Evolutionary conservation across 164 flowering plant genomes (phyloP).

Genomic region (Echeveria elegans): DNA sequence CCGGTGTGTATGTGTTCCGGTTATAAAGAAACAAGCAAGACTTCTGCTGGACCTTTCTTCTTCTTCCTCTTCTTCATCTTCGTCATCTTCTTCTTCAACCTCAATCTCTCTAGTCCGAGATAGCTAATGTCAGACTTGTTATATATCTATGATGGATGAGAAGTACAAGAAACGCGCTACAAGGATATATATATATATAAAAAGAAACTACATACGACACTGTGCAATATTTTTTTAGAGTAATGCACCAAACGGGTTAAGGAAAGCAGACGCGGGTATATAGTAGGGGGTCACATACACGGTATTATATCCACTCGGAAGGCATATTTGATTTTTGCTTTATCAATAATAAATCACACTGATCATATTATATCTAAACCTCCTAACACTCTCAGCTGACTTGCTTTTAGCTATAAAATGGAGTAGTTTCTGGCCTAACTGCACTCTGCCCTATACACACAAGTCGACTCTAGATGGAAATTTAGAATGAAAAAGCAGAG

Average conservation of each 20-base stretch:
- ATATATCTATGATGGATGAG: not conserved
- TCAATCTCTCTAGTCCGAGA: not conserved
- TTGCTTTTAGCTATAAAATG: not conserved
- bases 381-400: not conserved
- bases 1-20: too few species aligned
- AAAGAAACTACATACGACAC: not conserved
- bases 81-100: not conserved
- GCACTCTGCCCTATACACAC: not conserved
- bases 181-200: not conserved
- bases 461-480: not conserved
- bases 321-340: not conserved
- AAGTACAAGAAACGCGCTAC: not conserved
- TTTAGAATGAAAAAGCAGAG: not conserved
- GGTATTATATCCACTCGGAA: not conserved
- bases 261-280: not conserved
- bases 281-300: not conserved
- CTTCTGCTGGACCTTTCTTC: not conserved
- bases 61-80: not conserved
- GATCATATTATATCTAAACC: not conserved
- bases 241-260: not conserved
- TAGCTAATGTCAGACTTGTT: not conserved
- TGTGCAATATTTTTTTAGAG: not conserved
- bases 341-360: slow-evolving; percentile 4
- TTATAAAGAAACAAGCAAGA: not conserved
- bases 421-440: not conserved